Conservation (phyloP, 495 filamentous ascomycete species). For the Parathielavia appendiculata region DNA sequence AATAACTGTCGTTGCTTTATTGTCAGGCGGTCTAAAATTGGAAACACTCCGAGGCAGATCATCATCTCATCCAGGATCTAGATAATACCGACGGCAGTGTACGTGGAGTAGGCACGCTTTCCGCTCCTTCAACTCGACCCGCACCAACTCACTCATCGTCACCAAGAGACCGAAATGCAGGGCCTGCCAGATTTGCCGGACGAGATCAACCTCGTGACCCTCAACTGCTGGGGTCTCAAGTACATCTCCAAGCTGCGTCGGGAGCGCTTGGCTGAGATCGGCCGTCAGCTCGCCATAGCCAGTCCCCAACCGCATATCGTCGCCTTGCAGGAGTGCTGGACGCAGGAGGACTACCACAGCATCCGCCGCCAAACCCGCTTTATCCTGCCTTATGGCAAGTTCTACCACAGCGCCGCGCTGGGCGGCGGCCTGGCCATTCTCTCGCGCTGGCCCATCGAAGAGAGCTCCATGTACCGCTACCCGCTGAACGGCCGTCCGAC, state of each 20-base stretch:
- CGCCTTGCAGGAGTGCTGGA: slow-evolving; percentile 93
- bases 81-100: not conserved
- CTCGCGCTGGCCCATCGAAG: slow-evolving; percentile 94
- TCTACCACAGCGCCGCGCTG: slow-evolving; percentile 84
- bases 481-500: slow-evolving; percentile 92
- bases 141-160: not conserved
- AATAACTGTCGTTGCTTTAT: too few species aligned
- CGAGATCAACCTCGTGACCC: slow-evolving; percentile 69
- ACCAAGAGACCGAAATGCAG: slow-evolving; percentile 26
- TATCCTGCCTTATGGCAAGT: slow-evolving; percentile 89
- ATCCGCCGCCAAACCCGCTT: slow-evolving; percentile 70
- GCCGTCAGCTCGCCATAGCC: slow-evolving; percentile 61
- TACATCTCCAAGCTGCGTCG: slow-evolving; percentile 73
- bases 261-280: slow-evolving; percentile 80
- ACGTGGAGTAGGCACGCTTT: too few species aligned
- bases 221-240: slow-evolving; percentile 97
- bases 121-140: not conserved
- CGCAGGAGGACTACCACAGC: slow-evolving; percentile 78
- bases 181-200: slow-evolving; percentile 38
- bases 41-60: not conserved
- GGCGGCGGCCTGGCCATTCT: slow-evolving; percentile 87
- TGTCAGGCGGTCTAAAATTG: not conserved
- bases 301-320: slow-evolving; percentile 77
- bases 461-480: slow-evolving; percentile 79
- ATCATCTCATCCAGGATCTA: not conserved